These are phyloP conservation scores for Aspergillus ostianus DNA, from an alignment of 495 filamentous ascomycete genomes.

Conservation along the genomic window DNA sequence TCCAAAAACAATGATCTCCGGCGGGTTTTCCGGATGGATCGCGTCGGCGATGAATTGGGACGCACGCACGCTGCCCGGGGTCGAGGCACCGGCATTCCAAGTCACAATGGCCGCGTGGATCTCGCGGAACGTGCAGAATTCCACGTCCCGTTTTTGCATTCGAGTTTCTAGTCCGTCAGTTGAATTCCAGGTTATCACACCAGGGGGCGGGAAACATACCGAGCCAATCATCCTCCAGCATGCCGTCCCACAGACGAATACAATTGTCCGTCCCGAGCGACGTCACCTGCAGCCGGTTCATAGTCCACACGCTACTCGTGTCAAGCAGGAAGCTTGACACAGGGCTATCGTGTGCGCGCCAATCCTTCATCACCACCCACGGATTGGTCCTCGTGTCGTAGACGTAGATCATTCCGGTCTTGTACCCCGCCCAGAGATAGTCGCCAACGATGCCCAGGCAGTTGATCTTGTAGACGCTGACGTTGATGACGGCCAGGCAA, in stretches of 20 bases:
- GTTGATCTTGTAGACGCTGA: conserved; percentile 95
- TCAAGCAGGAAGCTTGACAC: conserved; percentile 76
- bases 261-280: conserved; percentile 85
- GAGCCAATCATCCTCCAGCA: conserved; percentile 91
- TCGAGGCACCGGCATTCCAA: conserved; percentile 95
- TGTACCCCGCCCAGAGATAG: conserved; percentile 91
- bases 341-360: conserved; percentile 83
- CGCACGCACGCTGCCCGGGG: conserved; percentile 77
- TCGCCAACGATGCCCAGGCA: conserved; percentile 78
- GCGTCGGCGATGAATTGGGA: conserved; percentile 73
- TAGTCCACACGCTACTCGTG: conserved; percentile 77
- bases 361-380: conserved; percentile 91
- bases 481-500: conserved; percentile 73
- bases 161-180: conserved; percentile 59
- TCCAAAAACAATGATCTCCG: conserved; percentile 92
- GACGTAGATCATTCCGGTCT: conserved; percentile 91
- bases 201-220: conserved; percentile 41
- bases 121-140: conserved; percentile 82
- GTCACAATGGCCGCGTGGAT: conserved; percentile 77
- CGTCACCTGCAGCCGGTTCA: conserved; percentile 83
- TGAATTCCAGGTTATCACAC: conserved; percentile 1
- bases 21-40: conserved; percentile 65
- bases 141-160: conserved; percentile 77
- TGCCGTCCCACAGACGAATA: conserved; percentile 87
- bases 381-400: conserved; percentile 81